phyloP scores from a whole-genome alignment of 164 flowering plant species.

The Chimonanthus praecox region DNA sequence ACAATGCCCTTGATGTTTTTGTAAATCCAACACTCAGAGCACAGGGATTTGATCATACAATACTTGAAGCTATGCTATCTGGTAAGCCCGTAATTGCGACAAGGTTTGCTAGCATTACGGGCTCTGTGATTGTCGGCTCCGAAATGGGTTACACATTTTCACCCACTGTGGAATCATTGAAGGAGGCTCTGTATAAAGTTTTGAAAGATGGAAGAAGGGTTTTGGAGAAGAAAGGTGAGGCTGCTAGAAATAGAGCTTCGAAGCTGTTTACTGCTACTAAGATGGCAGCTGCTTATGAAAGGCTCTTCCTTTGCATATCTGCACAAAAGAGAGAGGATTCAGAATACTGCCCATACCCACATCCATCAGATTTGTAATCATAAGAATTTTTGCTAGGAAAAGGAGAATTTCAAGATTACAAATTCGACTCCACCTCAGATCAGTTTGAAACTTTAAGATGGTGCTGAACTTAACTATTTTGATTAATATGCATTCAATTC shows the following conservation, averaged over 20 bases:
- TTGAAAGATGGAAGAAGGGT: conserved; percentile 39
- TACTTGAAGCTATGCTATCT: conserved; percentile 65
- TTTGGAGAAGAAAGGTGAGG: conserved; percentile 42
- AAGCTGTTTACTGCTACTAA: conserved; percentile 64
- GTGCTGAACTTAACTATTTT: too few relatives aligned
- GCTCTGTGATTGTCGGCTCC: conserved; percentile 46
- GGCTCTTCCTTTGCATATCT: conserved; percentile 67
- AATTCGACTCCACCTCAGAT: too few relatives aligned
- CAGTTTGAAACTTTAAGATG: too few relatives aligned
- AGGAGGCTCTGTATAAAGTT: conserved; percentile 37
- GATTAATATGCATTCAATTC: too few relatives aligned
- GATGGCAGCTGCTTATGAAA: conserved; percentile 70
- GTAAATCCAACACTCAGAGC: conserved; percentile 73
- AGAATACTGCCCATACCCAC: too few relatives aligned
- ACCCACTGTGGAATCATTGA: conserved; percentile 47
- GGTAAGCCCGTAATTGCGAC: conserved; percentile 70
- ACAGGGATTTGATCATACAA: conserved; percentile 73
- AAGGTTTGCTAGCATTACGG: conserved; percentile 68
- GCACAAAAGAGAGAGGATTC: conserved; percentile 9
- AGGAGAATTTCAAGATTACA: too few relatives aligned
- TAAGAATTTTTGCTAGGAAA: too few relatives aligned
- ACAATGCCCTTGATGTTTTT: conserved; percentile 61
- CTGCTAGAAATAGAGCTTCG: conserved; percentile 45
- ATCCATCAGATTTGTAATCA: too few relatives aligned
- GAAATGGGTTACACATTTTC: conserved; percentile 61